phyloP scores from a whole-genome alignment of 2,329 filamentous ascomycete species.

The Ophiostoma sp. region DNA sequence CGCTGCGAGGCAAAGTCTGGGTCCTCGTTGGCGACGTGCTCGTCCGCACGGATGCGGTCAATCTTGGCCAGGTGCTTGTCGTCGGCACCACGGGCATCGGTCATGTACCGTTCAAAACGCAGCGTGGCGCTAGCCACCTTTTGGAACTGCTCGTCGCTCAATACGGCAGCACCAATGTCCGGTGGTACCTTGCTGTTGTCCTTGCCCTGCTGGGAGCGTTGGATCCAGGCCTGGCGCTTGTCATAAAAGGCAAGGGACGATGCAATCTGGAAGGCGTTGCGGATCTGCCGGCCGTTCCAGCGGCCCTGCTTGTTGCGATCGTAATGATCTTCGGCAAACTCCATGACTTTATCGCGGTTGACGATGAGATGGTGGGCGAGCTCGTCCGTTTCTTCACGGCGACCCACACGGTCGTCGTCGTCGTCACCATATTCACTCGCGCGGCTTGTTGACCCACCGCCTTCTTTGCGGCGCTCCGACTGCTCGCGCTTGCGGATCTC shows the following conservation, averaged over 20 bases:
- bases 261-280: conserved; percentile 40
- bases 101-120: conserved; percentile 25
- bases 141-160: conserved; percentile 21
- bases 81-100: conserved; percentile 13
- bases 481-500: background rate
- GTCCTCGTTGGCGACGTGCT: conserved; percentile 8
- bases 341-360: conserved; percentile 17
- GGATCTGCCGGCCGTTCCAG: conserved; percentile 41
- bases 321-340: conserved; percentile 25
- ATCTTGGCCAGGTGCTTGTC: conserved; percentile 3
- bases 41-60: conserved; percentile 20
- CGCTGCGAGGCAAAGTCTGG: background rate
- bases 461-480: background rate
- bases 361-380: conserved; percentile 13
- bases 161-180: conserved; percentile 1
- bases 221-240: conserved; percentile 23
- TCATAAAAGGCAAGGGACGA: conserved; percentile 30
- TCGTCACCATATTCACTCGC: background rate
- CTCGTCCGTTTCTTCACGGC: conserved; percentile 7
- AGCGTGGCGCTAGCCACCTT: conserved; percentile 15
- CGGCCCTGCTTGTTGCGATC: conserved; percentile 12
- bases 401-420: background rate
- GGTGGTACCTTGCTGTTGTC: background rate
- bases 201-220: background rate
- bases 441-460: background rate